These are phyloP conservation scores for Microsporum canis DNA, from an alignment of 2,329 filamentous ascomycete genomes.

Conservation along the genomic window DNA sequence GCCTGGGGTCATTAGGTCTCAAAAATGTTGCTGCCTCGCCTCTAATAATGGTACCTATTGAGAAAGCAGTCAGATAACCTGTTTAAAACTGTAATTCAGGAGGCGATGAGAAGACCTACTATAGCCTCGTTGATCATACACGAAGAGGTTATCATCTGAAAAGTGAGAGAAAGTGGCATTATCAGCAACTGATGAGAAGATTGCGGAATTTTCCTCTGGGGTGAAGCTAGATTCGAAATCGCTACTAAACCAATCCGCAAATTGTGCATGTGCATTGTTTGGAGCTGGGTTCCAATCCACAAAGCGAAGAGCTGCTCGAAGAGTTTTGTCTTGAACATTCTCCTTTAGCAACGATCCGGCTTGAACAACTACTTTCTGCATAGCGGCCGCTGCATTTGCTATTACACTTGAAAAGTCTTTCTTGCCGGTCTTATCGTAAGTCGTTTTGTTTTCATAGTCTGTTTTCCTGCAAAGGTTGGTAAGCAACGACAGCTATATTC, in stretches of 20 bases:
- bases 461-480: conserved; percentile 45
- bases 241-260: conserved; percentile 50
- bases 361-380: conserved; percentile 37
- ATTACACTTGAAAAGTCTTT: conserved; percentile 43
- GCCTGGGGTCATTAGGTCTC: conserved; percentile 41
- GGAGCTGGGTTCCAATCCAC: conserved; percentile 51
- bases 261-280: conserved; percentile 43
- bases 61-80: neutral
- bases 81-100: neutral
- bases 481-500: neutral
- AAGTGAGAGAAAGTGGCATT: conserved; percentile 55
- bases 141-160: conserved; percentile 51
- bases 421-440: conserved; percentile 49
- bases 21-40: conserved; percentile 50
- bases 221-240: conserved; percentile 50
- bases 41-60: conserved; percentile 38
- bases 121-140: conserved; percentile 51
- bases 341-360: conserved; percentile 48
- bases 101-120: conserved; percentile 22
- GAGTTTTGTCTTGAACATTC: conserved; percentile 51
- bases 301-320: conserved; percentile 48
- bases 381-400: conserved; percentile 40
- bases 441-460: conserved; percentile 47
- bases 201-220: conserved; percentile 46
- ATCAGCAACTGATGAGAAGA: conserved; percentile 46